phyloP scores from a whole-genome alignment of 208 protist species.

The Acanthamoeba lenticulata region DNA sequence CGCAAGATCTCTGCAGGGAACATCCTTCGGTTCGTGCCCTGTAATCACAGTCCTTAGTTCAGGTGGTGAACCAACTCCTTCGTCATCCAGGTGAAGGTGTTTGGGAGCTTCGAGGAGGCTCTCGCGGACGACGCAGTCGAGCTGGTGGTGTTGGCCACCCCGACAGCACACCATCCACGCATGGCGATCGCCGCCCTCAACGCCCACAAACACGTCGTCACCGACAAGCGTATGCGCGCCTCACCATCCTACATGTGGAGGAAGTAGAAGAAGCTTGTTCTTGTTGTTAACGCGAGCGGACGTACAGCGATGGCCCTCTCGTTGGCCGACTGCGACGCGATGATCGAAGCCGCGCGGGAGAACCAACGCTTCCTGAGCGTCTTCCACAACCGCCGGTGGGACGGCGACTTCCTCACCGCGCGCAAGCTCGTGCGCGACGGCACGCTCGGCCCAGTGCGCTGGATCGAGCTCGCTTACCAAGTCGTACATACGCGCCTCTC shows the following conservation, averaged over 20 bases:
- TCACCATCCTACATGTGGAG: not conserved
- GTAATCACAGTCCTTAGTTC: not conserved
- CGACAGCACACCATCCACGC: not conserved
- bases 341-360: conserved; percentile 4
- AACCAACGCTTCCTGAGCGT: conserved; percentile 33
- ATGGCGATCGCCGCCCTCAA: conserved; percentile 47
- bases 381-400: conserved; percentile 38
- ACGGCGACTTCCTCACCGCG: conserved; percentile 52
- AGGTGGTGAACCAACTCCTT: not conserved
- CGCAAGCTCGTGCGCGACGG: not conserved
- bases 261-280: not conserved
- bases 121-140: not conserved
- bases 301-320: conserved; percentile 35
- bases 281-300: not conserved
- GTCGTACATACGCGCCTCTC: not conserved
- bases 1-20: not conserved
- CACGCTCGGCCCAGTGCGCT: not conserved
- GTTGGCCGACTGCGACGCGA: conserved; percentile 12
- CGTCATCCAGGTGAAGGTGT: conserved; percentile 19
- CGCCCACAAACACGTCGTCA: conserved; percentile 33
- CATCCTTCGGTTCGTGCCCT: not conserved
- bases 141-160: conserved; percentile 39
- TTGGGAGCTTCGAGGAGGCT: not conserved
- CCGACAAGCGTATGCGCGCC: not conserved
- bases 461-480: conserved; percentile 51